These are phyloP conservation scores for Paecilomyces dactylethromorphus DNA, from an alignment of 2,329 filamentous ascomycete species.

Conservation along the genomic window DNA sequence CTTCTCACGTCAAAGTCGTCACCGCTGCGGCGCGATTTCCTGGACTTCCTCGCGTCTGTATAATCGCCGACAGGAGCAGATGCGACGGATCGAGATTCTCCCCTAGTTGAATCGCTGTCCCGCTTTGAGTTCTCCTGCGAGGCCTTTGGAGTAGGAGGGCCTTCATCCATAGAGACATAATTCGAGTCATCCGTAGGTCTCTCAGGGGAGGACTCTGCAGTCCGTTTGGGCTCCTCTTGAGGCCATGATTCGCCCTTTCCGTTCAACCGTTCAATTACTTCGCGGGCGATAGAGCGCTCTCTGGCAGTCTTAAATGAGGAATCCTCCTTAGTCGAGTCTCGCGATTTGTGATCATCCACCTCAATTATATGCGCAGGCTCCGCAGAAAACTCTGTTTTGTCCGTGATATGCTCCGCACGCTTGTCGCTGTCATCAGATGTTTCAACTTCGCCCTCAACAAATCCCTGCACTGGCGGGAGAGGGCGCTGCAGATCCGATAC, in stretches of 20 bases:
- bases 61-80: slow-evolving; percentile 10
- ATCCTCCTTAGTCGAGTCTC: neutral
- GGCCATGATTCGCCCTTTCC: slow-evolving; percentile 5
- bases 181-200: neutral
- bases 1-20: slow-evolving; percentile 15
- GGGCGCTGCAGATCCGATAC: slow-evolving; percentile 20
- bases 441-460: slow-evolving; percentile 45
- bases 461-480: slow-evolving; percentile 24
- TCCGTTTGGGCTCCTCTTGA: neutral
- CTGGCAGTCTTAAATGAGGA: neutral
- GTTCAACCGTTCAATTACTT: slow-evolving; percentile 18
- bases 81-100: slow-evolving; percentile 13
- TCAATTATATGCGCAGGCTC: slow-evolving; percentile 11
- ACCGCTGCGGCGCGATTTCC: slow-evolving; percentile 12
- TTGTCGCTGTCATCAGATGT: slow-evolving; percentile 34
- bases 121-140: neutral
- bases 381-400: slow-evolving; percentile 12
- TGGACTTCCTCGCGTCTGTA: slow-evolving; percentile 4
- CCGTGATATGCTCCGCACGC: slow-evolving; percentile 6
- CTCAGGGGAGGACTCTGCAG: neutral
- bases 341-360: neutral
- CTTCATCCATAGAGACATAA: neutral
- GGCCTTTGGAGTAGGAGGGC: neutral
- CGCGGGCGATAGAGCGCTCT: slow-evolving; percentile 14
- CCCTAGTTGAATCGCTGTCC: neutral